phyloP scores from a whole-genome alignment of 495 filamentous ascomycete species.

The Elaphomyces granulatus region DNA sequence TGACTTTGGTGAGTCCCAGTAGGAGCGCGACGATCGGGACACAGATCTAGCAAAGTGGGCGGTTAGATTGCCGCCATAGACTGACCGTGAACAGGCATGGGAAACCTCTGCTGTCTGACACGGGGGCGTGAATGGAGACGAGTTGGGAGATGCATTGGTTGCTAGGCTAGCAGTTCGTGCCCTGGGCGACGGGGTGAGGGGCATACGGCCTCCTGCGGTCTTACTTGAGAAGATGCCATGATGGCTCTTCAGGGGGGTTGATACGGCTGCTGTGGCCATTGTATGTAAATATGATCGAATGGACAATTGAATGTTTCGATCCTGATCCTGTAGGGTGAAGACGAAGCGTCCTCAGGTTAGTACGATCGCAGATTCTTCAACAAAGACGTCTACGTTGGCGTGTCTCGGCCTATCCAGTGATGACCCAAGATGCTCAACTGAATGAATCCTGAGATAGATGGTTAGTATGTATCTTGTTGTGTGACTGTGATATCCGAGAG shows the following conservation, averaged over 20 bases:
- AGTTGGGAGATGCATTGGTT: conserved; percentile 35
- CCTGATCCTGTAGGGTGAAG: conserved; percentile 10
- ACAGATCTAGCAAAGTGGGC: conserved; percentile 58
- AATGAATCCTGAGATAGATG: conserved; percentile 46
- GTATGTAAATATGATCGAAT: conserved; percentile 21
- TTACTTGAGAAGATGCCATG: conserved; percentile 81
- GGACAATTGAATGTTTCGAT: conserved; percentile 34
- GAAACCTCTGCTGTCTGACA: conserved; percentile 39
- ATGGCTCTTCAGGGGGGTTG: conserved; percentile 89
- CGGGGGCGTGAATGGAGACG: conserved; percentile 71
- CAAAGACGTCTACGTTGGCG: conserved; percentile 10
- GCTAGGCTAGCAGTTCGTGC: conserved; percentile 35
- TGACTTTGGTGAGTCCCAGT: conserved; percentile 20
- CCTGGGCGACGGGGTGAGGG: conserved; percentile 82
- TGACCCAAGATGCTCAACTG: conserved; percentile 47
- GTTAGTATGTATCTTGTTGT: conserved; percentile 35
- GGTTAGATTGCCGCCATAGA: conserved; percentile 58
- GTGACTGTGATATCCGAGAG: conserved; percentile 19
- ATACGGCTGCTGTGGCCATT: conserved; percentile 83
- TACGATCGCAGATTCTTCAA: conserved; percentile 2
- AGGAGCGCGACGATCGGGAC: conserved; percentile 29
- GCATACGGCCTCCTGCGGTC: conserved; percentile 87
- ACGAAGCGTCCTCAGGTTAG: conserved; percentile 12
- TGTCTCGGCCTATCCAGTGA: conserved; percentile 12
- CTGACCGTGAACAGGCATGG: conserved; percentile 44